These are phyloP conservation scores for Quercus glauca DNA, from an alignment of 306 rosid genomes.

Conservation along the genomic window DNA sequence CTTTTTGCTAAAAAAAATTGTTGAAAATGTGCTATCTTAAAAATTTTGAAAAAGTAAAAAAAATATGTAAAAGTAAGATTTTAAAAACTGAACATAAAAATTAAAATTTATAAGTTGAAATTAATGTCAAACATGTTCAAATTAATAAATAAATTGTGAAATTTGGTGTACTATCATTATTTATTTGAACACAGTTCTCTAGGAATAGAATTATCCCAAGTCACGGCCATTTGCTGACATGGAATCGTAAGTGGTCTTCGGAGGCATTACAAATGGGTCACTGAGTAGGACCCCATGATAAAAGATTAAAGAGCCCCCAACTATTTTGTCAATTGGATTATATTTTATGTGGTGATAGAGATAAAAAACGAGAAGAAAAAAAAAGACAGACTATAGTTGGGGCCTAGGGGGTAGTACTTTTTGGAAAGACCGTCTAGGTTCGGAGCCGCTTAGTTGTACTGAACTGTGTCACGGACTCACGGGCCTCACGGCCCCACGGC, in stretches of 20 bases:
- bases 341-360: neutral
- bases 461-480: slow-evolving; percentile 34
- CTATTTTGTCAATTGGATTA: neutral
- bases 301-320: neutral
- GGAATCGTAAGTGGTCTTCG: slow-evolving; percentile 6
- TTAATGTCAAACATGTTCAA: no score
- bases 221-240: slow-evolving; percentile 17
- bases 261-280: neutral
- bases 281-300: neutral
- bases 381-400: neutral
- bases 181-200: no score
- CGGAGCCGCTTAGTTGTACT: slow-evolving; percentile 34
- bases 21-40: no score
- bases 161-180: no score
- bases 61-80: no score
- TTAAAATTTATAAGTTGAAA: no score
- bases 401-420: neutral
- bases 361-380: no score
- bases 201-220: neutral
- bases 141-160: no score
- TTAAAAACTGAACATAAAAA: no score
- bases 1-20: no score
- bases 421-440: neutral
- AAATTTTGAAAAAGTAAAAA: no score
- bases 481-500: slow-evolving; percentile 16